Evolutionary conservation across 306 rosid species (phyloP).

Genomic region (Sesbania bispinosa): DNA sequence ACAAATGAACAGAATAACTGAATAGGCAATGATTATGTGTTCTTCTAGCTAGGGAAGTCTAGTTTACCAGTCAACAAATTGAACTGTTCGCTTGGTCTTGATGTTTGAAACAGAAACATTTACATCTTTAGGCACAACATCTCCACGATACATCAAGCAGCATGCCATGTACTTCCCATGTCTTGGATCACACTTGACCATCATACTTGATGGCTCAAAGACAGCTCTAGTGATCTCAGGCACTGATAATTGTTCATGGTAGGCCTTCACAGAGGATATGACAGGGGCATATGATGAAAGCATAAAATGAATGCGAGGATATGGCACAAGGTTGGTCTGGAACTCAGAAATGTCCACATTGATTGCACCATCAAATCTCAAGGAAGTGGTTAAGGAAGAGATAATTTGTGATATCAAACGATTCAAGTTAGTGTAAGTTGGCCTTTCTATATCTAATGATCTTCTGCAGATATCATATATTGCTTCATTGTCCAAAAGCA

Average conservation of each 20-base stretch:
- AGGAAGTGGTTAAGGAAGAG: conserved; percentile 77
- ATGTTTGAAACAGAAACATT: conserved; percentile 59
- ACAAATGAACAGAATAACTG: background rate
- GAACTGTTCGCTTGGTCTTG: conserved; percentile 68
- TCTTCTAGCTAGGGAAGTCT: background rate
- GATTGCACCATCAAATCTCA: conserved; percentile 81
- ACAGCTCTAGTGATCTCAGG: conserved; percentile 74
- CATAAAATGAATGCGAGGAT: conserved; percentile 83
- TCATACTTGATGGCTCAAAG: conserved; percentile 75
- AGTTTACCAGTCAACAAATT: conserved; percentile 72
- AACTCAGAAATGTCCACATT: conserved; percentile 73
- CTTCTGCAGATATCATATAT: conserved; percentile 75
- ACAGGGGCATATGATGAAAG: conserved; percentile 76
- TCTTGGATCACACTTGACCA: conserved; percentile 85
- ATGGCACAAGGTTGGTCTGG: conserved; percentile 76
- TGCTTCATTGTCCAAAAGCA: conserved; percentile 79
- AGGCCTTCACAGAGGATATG: conserved; percentile 65
- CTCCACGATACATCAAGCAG: conserved; percentile 84
- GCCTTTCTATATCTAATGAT: conserved; percentile 71
- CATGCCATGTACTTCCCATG: conserved; percentile 85
- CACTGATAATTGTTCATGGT: conserved; percentile 62
- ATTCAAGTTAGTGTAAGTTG: conserved; percentile 65
- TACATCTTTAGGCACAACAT: conserved; percentile 70
- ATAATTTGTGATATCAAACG: conserved; percentile 68
- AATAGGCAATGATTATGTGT: background rate